Evolutionary conservation across 73 alveolate genomes (phyloP).

Genomic region (Diophrys sp.): DNA sequence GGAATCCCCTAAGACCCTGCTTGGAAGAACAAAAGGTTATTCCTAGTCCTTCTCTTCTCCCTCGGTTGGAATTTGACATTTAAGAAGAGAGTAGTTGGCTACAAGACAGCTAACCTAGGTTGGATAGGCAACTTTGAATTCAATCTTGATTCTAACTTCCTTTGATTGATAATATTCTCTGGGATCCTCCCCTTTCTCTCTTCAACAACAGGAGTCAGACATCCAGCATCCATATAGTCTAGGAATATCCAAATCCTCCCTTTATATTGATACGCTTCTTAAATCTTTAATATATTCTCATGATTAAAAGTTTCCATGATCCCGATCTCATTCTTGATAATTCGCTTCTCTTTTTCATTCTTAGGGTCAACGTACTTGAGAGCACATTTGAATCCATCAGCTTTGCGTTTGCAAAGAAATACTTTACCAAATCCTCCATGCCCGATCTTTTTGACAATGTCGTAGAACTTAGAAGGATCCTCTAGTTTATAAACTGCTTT

Average conservation of each 20-base stretch:
- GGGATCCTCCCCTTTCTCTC: slow-evolving; percentile 32
- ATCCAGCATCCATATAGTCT: slow-evolving; percentile 43
- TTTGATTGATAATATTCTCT: slow-evolving; percentile 30
- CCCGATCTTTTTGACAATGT: not conserved
- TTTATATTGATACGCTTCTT: slow-evolving; percentile 34
- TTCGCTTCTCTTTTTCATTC: not conserved
- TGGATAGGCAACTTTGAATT: not conserved
- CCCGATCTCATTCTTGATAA: slow-evolving; percentile 38
- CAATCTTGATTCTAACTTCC: slow-evolving; percentile 24
- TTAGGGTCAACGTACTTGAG: slow-evolving; percentile 5
- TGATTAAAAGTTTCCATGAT: slow-evolving; percentile 29
- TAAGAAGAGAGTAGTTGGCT: not conserved
- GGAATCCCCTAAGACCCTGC: no score
- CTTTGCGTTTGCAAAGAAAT: not conserved
- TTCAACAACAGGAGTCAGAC: slow-evolving; percentile 37
- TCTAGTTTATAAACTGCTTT: not conserved
- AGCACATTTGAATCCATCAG: slow-evolving; percentile 3
- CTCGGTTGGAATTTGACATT: not conserved
- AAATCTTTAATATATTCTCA: slow-evolving; percentile 17
- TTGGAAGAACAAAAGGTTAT: no score
- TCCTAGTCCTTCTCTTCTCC: no score
- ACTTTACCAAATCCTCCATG: slow-evolving; percentile 21
- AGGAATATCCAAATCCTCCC: slow-evolving; percentile 34
- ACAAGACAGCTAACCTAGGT: not conserved
- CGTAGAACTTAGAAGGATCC: slow-evolving; percentile 2